phyloP scores from a whole-genome alignment of 2,329 filamentous ascomycete genomes.

The Parastagonospora nodorum region DNA sequence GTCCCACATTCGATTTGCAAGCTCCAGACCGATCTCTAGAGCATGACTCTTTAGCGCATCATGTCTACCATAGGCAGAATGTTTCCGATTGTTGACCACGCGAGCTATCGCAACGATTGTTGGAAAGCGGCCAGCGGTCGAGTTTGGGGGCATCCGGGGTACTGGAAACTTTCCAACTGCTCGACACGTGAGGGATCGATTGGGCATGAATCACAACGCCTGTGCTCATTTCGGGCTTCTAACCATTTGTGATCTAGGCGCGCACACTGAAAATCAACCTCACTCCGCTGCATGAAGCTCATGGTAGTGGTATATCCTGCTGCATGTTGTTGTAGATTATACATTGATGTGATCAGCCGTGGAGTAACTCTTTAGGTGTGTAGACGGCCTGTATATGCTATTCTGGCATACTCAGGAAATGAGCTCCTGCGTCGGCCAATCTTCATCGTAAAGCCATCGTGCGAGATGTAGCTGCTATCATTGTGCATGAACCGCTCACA shows the following conservation, averaged over 20 bases:
- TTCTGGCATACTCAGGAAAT: no score
- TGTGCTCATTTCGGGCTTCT: slow-evolving; percentile 13
- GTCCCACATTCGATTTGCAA: slow-evolving; percentile 5
- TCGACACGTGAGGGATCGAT: slow-evolving; percentile 15
- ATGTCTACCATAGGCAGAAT: not conserved
- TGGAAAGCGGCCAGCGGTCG: slow-evolving; percentile 13
- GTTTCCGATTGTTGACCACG: slow-evolving; percentile 12
- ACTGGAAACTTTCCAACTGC: not conserved
- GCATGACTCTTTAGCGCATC: not conserved
- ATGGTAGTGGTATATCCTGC: not conserved
- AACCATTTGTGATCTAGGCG: slow-evolving; percentile 13
- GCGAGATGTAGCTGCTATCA: no score
- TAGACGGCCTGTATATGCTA: no score
- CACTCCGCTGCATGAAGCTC: slow-evolving; percentile 2
- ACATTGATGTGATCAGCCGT: not conserved
- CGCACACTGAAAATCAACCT: slow-evolving; percentile 16
- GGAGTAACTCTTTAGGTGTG: no score
- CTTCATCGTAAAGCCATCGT: no score
- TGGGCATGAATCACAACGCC: slow-evolving; percentile 9
- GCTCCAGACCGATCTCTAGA: not conserved
- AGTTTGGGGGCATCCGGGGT: not conserved
- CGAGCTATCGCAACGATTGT: slow-evolving; percentile 5
- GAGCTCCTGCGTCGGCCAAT: no score
- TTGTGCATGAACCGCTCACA: no score
- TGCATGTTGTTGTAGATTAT: not conserved